Percentiles rank a stretch among this genome's conserved stretches.
These are phyloP conservation scores for Fusarium nematophilum DNA, from an alignment of 2,329 filamentous ascomycete species.

Conservation along the genomic window DNA sequence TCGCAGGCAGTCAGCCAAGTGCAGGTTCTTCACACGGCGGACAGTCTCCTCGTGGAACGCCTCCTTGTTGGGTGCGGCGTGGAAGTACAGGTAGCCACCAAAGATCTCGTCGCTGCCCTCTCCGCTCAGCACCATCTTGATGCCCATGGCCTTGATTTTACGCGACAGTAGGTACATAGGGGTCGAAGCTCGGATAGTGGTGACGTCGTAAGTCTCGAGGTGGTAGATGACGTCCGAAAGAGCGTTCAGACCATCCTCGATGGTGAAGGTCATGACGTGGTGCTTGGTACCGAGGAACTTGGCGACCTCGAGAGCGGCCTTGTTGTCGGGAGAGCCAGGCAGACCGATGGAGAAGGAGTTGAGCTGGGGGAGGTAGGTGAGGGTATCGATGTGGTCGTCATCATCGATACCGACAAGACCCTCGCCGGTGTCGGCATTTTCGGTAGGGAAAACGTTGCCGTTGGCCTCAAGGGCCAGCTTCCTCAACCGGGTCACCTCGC, in stretches of 20 bases:
- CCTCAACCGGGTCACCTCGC: slow-evolving; percentile 85
- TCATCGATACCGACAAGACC: slow-evolving; percentile 95
- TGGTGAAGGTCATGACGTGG: slow-evolving; percentile 97
- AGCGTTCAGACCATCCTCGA: slow-evolving; percentile 96
- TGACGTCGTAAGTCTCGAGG: slow-evolving; percentile 97
- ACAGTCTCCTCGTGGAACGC: slow-evolving; percentile 98
- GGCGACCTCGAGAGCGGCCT: slow-evolving; percentile 91
- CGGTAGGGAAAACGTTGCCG: slow-evolving; percentile 58
- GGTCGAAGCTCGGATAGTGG: slow-evolving; percentile 96
- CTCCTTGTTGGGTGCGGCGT: slow-evolving; percentile 88
- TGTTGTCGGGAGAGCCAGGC: slow-evolving; percentile 90
- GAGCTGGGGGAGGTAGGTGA: slow-evolving; percentile 92
- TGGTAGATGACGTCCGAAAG: slow-evolving; percentile 98
- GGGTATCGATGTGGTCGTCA: slow-evolving; percentile 86
- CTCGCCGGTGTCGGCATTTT: slow-evolving; percentile 70
- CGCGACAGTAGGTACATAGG: slow-evolving; percentile 98
- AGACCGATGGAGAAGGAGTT: slow-evolving; percentile 99
- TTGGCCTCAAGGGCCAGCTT: slow-evolving; percentile 67
- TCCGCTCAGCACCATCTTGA: slow-evolving; percentile 99
- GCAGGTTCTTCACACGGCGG: slow-evolving; percentile 93
- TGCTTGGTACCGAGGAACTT: slow-evolving; percentile 98
- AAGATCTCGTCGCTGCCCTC: slow-evolving; percentile 99
- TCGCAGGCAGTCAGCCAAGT: slow-evolving; percentile 93
- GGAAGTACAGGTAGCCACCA: slow-evolving; percentile 98
- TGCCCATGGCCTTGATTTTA: slow-evolving; percentile 99